phyloP scores from a whole-genome alignment of 2,329 filamentous ascomycete species.

The Paramyrothecium roridum region DNA sequence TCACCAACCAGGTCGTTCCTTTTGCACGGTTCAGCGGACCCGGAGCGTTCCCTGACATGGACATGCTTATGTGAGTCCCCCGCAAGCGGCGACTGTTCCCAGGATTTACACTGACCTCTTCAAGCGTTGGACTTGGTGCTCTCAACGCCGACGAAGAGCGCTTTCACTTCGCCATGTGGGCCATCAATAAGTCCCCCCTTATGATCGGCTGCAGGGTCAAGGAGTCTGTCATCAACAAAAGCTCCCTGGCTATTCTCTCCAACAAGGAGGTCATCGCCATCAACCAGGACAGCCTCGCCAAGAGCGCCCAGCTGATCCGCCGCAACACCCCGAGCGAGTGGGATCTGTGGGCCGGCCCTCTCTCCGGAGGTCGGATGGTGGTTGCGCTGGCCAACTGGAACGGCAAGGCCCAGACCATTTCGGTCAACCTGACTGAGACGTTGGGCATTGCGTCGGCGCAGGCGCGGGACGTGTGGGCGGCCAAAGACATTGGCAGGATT shows the following conservation, averaged over 20 bases:
- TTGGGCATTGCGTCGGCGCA: slow-evolving; percentile 35
- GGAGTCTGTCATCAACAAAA: slow-evolving; percentile 27
- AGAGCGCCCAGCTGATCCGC: slow-evolving; percentile 46
- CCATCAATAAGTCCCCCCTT: slow-evolving; percentile 48
- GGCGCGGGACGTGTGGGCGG: slow-evolving; percentile 37
- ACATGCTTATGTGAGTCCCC: slow-evolving; percentile 44
- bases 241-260: slow-evolving; percentile 38
- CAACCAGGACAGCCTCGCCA: slow-evolving; percentile 53
- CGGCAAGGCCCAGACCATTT: slow-evolving; percentile 36
- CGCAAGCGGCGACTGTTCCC: fast-evolving
- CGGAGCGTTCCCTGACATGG: slow-evolving; percentile 48
- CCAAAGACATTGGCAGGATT: slow-evolving; percentile 24
- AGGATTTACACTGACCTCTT: neutral
- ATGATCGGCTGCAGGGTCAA: slow-evolving; percentile 43
- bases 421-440: slow-evolving; percentile 33
- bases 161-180: slow-evolving; percentile 52
- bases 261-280: slow-evolving; percentile 55
- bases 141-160: slow-evolving; percentile 43
- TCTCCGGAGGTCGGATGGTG: slow-evolving; percentile 39
- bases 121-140: slow-evolving; percentile 41
- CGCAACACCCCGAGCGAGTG: slow-evolving; percentile 45
- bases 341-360: slow-evolving; percentile 48
- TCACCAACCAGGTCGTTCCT: slow-evolving; percentile 48
- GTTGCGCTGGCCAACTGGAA: slow-evolving; percentile 48
- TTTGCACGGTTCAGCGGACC: slow-evolving; percentile 38